Percentiles rank a stretch among this genome's conserved stretches.
These are phyloP conservation scores for Lavandula angustifolia DNA, from an alignment of 257 asterid species.

Conservation along the genomic window DNA sequence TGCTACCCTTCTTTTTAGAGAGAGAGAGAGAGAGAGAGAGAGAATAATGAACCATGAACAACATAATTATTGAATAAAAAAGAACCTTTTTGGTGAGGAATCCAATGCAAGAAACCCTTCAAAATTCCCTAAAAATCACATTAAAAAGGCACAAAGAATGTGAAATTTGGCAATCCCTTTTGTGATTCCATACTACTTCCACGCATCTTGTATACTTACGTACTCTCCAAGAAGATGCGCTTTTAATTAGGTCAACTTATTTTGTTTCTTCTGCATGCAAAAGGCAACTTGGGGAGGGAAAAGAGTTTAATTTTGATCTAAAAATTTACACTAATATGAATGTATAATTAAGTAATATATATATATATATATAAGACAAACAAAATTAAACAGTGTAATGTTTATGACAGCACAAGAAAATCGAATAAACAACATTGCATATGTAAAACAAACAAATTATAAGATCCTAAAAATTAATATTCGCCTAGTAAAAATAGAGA, in stretches of 20 bases:
- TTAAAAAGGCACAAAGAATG: constrained; percentile 12
- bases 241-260: constrained; percentile 28
- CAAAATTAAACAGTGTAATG: too few relatives aligned
- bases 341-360: too few relatives aligned
- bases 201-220: constrained; percentile 18
- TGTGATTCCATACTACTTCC: constrained; percentile 31
- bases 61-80: constrained; percentile 6
- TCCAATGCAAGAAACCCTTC: constrained; percentile 48
- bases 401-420: too few relatives aligned
- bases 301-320: too few relatives aligned
- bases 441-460: too few relatives aligned
- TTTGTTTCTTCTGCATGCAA: constrained; percentile 29
- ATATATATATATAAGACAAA: too few relatives aligned
- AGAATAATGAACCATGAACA: not conserved
- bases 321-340: too few relatives aligned
- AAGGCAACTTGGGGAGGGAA: not conserved
- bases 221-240: not conserved
- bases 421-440: too few relatives aligned
- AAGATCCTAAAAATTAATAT: too few relatives aligned
- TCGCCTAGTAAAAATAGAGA: too few relatives aligned
- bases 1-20: constrained; percentile 31
- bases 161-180: constrained; percentile 21
- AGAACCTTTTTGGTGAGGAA: constrained; percentile 57
- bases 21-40: not conserved
- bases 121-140: constrained; percentile 18